A percentile compares a stretch with the other conserved stretches of the same genome.
Conservation (phyloP, 306 rosid genomes). For the Castanea sativa region DNA sequence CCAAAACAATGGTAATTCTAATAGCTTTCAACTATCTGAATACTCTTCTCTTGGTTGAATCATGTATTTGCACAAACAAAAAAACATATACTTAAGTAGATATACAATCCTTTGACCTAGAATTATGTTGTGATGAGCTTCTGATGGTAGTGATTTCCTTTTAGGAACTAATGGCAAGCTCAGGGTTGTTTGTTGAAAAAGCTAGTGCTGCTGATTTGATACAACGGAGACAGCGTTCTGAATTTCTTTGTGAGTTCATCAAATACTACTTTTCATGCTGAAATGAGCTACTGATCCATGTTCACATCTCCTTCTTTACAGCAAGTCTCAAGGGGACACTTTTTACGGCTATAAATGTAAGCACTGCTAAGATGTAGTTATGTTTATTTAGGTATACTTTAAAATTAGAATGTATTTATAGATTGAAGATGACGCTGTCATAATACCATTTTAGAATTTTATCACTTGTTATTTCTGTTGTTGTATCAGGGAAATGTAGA, state of each 20-base stretch:
- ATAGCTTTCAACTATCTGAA: not conserved
- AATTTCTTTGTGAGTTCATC: constrained; percentile 65
- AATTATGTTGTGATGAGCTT: constrained; percentile 76
- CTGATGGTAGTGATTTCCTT: constrained; percentile 53
- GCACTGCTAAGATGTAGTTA: constrained; percentile 1
- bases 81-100: not conserved
- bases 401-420: not conserved
- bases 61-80: not conserved
- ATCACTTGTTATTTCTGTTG: constrained; percentile 8
- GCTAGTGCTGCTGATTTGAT: constrained; percentile 93
- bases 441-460: not conserved
- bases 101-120: constrained; percentile 22
- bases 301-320: constrained; percentile 38
- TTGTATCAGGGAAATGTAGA: constrained; percentile 73
- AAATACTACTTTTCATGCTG: constrained; percentile 14
- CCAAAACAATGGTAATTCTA: not conserved
- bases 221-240: constrained; percentile 87
- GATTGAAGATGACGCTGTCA: not conserved
- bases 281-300: constrained; percentile 18
- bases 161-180: constrained; percentile 70
- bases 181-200: constrained; percentile 43
- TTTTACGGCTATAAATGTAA: constrained; percentile 60
- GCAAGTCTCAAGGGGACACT: constrained; percentile 73
- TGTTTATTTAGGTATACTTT: not conserved
- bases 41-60: not conserved